Percentiles rank a stretch among this genome's conserved stretches.
Evolutionary conservation across 1,139 yeast genomes (phyloP).

Genomic region (Suhomyces ambrosiae): DNA sequence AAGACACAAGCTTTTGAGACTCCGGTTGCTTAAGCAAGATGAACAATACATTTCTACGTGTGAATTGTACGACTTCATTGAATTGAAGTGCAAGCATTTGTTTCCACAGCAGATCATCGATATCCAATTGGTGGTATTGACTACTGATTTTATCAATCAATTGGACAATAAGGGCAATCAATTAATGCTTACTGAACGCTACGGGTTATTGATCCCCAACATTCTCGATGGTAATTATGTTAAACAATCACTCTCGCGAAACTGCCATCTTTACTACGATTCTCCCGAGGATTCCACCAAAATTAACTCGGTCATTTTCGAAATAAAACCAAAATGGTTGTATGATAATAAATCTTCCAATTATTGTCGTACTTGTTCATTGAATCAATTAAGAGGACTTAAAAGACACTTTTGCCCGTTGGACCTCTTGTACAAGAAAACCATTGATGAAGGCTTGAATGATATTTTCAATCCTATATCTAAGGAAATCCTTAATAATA

Average conservation of each 20-base stretch:
- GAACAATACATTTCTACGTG: slow-evolving; percentile 47
- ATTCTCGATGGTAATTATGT: slow-evolving; percentile 38
- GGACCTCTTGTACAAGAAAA: slow-evolving; percentile 38
- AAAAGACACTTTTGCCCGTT: slow-evolving; percentile 48
- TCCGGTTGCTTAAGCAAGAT: slow-evolving; percentile 39
- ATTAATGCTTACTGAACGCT: slow-evolving; percentile 41
- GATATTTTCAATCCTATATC: slow-evolving; percentile 40
- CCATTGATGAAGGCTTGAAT: slow-evolving; percentile 36
- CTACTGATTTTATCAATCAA: slow-evolving; percentile 35
- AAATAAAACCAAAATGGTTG: slow-evolving; percentile 52
- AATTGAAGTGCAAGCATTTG: slow-evolving; percentile 42
- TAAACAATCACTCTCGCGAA: slow-evolving; percentile 33
- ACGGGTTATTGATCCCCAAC: slow-evolving; percentile 46
- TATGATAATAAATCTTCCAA: slow-evolving; percentile 41
- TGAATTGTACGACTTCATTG: slow-evolving; percentile 47
- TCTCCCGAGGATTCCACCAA: slow-evolving; percentile 8
- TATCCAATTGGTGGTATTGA: slow-evolving; percentile 41
- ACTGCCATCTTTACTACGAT: slow-evolving; percentile 38
- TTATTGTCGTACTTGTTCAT: slow-evolving; percentile 50
- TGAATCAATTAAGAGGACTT: slow-evolving; percentile 36
- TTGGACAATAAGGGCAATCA: slow-evolving; percentile 32
- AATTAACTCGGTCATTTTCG: slow-evolving; percentile 38
- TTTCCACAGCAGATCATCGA: slow-evolving; percentile 44
- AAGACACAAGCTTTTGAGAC: slow-evolving; percentile 38
- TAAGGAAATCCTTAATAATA: slow-evolving; percentile 17